Conservation (phyloP, 2,329 filamentous ascomycete species). For the Xylariales sp. region DNA sequence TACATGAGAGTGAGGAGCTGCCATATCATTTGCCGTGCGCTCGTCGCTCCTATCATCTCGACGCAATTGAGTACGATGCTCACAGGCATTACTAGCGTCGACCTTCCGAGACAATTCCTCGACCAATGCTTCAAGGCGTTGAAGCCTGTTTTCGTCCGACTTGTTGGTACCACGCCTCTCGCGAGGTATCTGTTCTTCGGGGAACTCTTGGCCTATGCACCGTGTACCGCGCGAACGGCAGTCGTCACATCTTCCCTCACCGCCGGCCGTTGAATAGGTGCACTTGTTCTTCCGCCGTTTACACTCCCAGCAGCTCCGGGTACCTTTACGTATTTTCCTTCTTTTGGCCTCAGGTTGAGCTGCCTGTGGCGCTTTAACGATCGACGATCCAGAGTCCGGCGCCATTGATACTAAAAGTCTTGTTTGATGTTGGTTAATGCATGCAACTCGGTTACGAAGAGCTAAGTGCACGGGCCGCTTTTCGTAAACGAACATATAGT, state of each 20-base stretch:
- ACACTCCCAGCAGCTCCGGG: slow-evolving; percentile 38
- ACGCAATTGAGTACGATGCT: neutral
- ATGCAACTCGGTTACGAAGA: slow-evolving; percentile 1
- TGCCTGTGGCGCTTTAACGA: slow-evolving; percentile 9
- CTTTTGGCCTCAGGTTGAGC: slow-evolving; percentile 15
- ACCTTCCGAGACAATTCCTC: slow-evolving; percentile 24
- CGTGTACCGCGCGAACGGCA: slow-evolving; percentile 29
- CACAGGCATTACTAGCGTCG: neutral
- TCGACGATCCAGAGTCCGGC: slow-evolving; percentile 21
- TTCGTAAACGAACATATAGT: neutral
- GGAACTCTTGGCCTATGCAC: slow-evolving; percentile 33
- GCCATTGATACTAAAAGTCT: neutral
- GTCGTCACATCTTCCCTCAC: slow-evolving; percentile 29
- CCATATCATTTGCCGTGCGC: neutral
- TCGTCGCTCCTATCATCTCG: slow-evolving; percentile 10
- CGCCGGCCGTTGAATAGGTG: slow-evolving; percentile 26
- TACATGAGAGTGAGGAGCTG: neutral
- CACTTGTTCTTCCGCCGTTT: slow-evolving; percentile 38
- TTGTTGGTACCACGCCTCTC: slow-evolving; percentile 8
- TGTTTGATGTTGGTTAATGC: slow-evolving; percentile 6
- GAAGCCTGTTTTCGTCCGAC: slow-evolving; percentile 23
- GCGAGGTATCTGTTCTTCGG: slow-evolving; percentile 15
- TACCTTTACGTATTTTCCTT: slow-evolving; percentile 36
- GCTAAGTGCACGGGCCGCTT: neutral
- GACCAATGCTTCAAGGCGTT: slow-evolving; percentile 30